phyloP scores from a whole-genome alignment of 768 basidiomycete species.

The Phaeotremella fagi region DNA sequence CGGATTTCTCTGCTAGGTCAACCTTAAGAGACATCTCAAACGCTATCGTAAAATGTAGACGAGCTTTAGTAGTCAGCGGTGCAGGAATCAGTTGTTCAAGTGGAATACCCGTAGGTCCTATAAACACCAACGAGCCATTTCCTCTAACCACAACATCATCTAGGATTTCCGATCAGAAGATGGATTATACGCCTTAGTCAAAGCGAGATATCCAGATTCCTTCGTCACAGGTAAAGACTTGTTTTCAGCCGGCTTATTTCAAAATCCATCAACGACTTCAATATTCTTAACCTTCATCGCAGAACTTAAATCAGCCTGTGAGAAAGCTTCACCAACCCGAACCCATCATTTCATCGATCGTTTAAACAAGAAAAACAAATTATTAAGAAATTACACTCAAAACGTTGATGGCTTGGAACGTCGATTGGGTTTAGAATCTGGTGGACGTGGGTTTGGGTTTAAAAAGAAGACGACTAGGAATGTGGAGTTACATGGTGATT shows the following conservation, averaged over 20 bases:
- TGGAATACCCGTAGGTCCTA: conserved; percentile 78
- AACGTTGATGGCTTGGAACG: conserved; percentile 96
- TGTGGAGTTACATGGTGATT: conserved; percentile 90
- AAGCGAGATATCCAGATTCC: conserved; percentile 72
- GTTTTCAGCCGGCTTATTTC: conserved; percentile 88
- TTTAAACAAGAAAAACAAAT: conserved; percentile 74
- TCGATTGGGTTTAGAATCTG: conserved; percentile 68
- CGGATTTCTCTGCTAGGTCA: conserved; percentile 33
- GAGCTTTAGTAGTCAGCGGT: conserved; percentile 83
- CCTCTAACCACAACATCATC: no score
- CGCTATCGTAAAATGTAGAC: conserved; percentile 75
- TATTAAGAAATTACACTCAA: conserved; percentile 90
- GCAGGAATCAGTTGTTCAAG: conserved; percentile 95
- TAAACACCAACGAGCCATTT: neutral
- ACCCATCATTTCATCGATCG: conserved; percentile 86
- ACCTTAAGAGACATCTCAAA: conserved; percentile 66
- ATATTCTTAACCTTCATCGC: conserved; percentile 95
- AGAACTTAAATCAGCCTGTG: conserved; percentile 69
- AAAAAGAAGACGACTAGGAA: conserved; percentile 71
- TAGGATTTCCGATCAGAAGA: conserved; percentile 98
- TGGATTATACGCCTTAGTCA: conserved; percentile 84
- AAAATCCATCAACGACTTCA: conserved; percentile 74
- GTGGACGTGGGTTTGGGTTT: conserved; percentile 60
- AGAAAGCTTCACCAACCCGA: conserved; percentile 64
- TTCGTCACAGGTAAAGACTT: conserved; percentile 89